Evolutionary conservation across 495 filamentous ascomycete genomes (phyloP), one percentile per base, ranked within the genome.

Genomic region (Penicillium steckii): DNA sequence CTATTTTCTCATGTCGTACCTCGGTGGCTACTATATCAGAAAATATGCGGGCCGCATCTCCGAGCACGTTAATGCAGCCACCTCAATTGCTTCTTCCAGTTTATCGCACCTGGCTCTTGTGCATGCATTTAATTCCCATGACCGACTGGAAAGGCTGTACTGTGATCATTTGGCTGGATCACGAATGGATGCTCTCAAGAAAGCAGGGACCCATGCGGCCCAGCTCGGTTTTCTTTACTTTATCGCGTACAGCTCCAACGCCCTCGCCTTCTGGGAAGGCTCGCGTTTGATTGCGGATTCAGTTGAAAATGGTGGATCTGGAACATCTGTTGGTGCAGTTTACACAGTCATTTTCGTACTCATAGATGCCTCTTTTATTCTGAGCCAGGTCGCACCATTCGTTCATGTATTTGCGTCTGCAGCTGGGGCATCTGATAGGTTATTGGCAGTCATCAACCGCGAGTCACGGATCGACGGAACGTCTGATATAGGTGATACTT

Each of bases 311-410:
- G 64, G 62, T 22, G 51, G 55, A 24, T 53, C 46, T 0, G 64
- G 59, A 1, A 65, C 71, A 23, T 78, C 76, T 8, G 75, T 83
- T 8, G 84, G 85, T 26, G 72, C 80, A 17, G 77, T 78, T 5
- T 87, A 83, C 57, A 84, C 84, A 0, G 81, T 86, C 32, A 82
- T 86, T 17, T 84, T 86, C 48, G 67, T 87, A 24, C 69, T 85
- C 17, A 73, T 87, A 8, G 84, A 86, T 54, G 81, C 82, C 3
- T 80, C 79, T 0, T 69, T 86, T 15, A 76, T 87, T 13, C 69
- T 87, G 24, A 84, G 82, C 43, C 78, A 83, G 50, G 80, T 84
- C 30, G 83, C 81, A 3, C 83, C 85, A 0, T 82, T 84, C 29
- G 64, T 84, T n/a, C 81, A 83, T 48, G 69, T 84, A n/a, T 84